Evolutionary conservation across 345 rosid species (phyloP), one percentile per base, ranked within the genome.

Genomic region (Pseudoturritis turrita): DNA sequence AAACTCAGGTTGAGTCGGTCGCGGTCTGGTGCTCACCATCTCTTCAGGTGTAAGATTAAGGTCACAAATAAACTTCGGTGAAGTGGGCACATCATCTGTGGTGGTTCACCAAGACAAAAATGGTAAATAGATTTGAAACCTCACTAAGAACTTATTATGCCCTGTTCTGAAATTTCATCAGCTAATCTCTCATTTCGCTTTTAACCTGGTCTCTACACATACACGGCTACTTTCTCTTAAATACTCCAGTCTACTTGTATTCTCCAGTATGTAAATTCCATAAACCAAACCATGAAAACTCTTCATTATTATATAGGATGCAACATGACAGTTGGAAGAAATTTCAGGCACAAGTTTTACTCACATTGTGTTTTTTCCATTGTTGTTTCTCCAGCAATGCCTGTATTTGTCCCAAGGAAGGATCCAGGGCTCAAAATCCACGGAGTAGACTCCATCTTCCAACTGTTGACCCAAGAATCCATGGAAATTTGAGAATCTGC

Each of bases 41-140:
- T 62, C 76, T 40, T 71, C 53, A 39, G 76, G 76, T 39, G 68
- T n/a, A 18, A 33, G 76, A 22, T 63, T 63, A 43, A 72, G 56
- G 3, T 72, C 76, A 43, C 13, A 72, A 4, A 43, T 1, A 63
- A 62, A 62, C 56, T 54, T 62, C 21, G 43, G 51, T 0, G 54
- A 17, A 39, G 62, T 40, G 62, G 53, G 21, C 54, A 22, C 65
- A 45, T 64, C 51, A 44, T 26, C 77, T 64, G 51, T 12, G 4
- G 41, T 12, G 9, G 7, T 53, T 41, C 18, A 31, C 29, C 25
- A 53, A 52, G 21, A 33, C n/a, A 4, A 7, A 33, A 22, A 4
- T 9, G 60, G 39, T 36, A 59, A 33, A 26, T 2, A 47, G 14
- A 47, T 35, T n/a, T 45, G 36, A 70, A 8, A 70, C 46, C 23